A percentile compares a stretch with the other conserved stretches of the same genome.
Conservation (phyloP, 768 basidiomycete species). For the Podaxis mareebaensis region DNA sequence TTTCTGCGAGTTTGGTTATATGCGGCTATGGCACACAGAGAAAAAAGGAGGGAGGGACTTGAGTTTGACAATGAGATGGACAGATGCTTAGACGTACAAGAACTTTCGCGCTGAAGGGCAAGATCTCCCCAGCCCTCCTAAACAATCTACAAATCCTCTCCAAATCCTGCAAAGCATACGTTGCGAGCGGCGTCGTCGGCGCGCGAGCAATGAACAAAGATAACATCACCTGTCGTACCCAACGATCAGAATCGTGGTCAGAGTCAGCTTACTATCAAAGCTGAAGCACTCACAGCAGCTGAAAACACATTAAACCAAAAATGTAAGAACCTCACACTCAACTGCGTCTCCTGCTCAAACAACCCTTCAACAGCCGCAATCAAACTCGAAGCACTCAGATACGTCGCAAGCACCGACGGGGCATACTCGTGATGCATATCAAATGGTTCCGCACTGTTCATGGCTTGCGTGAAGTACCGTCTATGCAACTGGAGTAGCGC, state of each 20-base stretch:
- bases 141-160: slow-evolving; percentile 61
- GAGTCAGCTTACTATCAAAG: background rate
- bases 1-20: slow-evolving; percentile 55
- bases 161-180: slow-evolving; percentile 60
- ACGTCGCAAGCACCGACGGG: slow-evolving; percentile 72
- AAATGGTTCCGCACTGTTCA: slow-evolving; percentile 54
- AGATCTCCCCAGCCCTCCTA: slow-evolving; percentile 53
- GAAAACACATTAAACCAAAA: slow-evolving; percentile 80
- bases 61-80: background rate
- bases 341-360: slow-evolving; percentile 56
- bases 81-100: slow-evolving; percentile 40
- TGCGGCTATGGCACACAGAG: slow-evolving; percentile 40
- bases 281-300: slow-evolving; percentile 52
- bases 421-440: slow-evolving; percentile 63
- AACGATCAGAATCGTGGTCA: background rate
- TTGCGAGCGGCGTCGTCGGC: slow-evolving; percentile 56
- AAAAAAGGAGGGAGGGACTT: background rate
- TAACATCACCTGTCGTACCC: slow-evolving; percentile 51
- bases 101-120: slow-evolving; percentile 61
- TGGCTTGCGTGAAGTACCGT: slow-evolving; percentile 65
- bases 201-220: slow-evolving; percentile 65
- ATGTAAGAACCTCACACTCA: slow-evolving; percentile 65
- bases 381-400: slow-evolving; percentile 56
- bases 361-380: slow-evolving; percentile 58
- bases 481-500: slow-evolving; percentile 70